Base-by-base conservation (phyloP, 352 stramenopile species). In the Pythium guiyangense region DNA sequence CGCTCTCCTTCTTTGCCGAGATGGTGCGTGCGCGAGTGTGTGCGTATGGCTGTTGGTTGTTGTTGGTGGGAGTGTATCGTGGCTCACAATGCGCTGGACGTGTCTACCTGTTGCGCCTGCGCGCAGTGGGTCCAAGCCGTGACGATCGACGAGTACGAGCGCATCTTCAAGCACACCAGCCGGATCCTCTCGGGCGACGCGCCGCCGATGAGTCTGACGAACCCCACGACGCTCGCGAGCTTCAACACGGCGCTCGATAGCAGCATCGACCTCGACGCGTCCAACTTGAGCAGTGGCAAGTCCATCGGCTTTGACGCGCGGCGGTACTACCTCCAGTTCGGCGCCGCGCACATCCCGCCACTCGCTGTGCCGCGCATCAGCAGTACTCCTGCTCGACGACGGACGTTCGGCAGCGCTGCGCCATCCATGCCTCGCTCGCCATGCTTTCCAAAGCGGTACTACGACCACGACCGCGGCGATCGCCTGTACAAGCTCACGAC, bases 1-100 rank as follows among this genome's bases (percentile, higher is more conserved):
- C 79, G 15, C 50, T 89, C 11, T 86, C 85, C 50, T 73, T 63
- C 42, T 88, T 77, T 44, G 65, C 65, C 40, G 76, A 87, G 60
- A 78, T 87, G 70, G 73, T 86, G 48, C 46, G 64, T 44, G 27
- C 20, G 20, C n/a, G n/a, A n/a, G 8, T 40, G 20, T 14, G 1
- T 17, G 1, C 3, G 39, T 20, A 45, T 45, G 39, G 20, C 4
- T 27, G 14, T 26, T 6, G 18, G 18, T 40, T n/a, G 3, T 12
- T 29, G 25, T 12, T 34, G 12, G 26, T 9, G 26, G 25, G 34
- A 43, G 20, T 45, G 27, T 52, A 8, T 50, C 47, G 34, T 11
- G 9, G 31, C 31, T 35, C 31, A 35, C 31, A 10, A 9, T 35
- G 31, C 9, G 31, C 31, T 35, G 29, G 31, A 48, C 53, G 18